These are phyloP conservation scores for Aphanomyces euteiches DNA, from an alignment of 352 stramenopile genomes.

Conservation along the genomic window DNA sequence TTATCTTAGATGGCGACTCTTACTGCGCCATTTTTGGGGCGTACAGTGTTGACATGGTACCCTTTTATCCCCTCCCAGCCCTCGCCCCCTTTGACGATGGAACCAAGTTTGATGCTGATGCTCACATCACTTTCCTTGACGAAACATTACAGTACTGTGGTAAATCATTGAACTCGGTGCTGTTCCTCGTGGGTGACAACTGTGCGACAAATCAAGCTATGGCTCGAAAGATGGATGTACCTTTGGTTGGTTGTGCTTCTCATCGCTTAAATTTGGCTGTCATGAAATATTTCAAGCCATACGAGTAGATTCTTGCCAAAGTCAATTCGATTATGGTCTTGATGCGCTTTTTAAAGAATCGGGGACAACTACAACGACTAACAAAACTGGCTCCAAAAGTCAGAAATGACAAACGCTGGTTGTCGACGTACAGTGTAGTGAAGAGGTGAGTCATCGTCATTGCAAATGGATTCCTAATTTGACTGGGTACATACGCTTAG, in stretches of 20 bases:
- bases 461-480: not conserved
- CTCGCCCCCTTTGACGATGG: not conserved
- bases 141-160: not conserved
- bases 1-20: no score
- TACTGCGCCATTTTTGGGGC: no score
- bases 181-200: conserved; percentile 1
- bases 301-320: not conserved
- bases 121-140: not conserved
- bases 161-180: not conserved
- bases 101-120: not conserved
- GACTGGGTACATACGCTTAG: no score
- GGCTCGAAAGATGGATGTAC: not conserved
- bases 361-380: not conserved
- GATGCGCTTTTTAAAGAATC: not conserved
- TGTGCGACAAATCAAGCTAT: not conserved
- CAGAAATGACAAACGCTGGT: not conserved
- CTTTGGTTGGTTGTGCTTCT: not conserved
- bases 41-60: no score
- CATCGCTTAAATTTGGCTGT: not conserved
- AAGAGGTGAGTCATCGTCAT: not conserved
- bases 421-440: not conserved
- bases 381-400: not conserved
- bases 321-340: not conserved
- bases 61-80: not conserved
- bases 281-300: not conserved